Evolutionary conservation across 73 alveolate genomes (phyloP).

Genomic region (Paramecium caudatum): DNA sequence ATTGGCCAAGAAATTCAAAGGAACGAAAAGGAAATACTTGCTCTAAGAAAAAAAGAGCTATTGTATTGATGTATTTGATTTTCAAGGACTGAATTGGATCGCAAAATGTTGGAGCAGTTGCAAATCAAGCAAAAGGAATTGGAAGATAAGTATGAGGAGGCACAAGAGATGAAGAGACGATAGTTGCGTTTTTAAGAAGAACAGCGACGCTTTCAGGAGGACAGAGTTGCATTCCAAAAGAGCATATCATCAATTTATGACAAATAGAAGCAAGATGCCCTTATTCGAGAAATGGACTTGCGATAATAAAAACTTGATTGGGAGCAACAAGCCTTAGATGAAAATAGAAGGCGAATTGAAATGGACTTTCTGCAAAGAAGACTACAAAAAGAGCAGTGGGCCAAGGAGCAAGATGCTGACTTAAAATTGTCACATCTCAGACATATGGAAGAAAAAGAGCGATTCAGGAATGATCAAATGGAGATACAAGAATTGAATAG

Average conservation of each 20-base stretch:
- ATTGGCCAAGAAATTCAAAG: constrained; percentile 23
- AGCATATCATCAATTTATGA: constrained; percentile 51
- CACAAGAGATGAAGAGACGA: constrained; percentile 63
- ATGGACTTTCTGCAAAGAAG: neutral
- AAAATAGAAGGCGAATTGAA: constrained; percentile 61
- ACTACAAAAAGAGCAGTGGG: constrained; percentile 39
- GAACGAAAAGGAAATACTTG: constrained; percentile 40
- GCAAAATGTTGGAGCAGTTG: constrained; percentile 58
- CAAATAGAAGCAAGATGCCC: constrained; percentile 27
- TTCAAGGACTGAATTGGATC: constrained; percentile 57
- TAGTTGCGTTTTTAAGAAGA: constrained; percentile 34
- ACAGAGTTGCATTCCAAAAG: constrained; percentile 19
- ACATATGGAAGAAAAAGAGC: constrained; percentile 60
- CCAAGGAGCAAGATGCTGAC: constrained; percentile 68
- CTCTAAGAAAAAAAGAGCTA: constrained; percentile 51
- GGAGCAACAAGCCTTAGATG: constrained; percentile 60
- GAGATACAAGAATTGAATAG: constrained; percentile 58
- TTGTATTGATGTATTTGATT: neutral
- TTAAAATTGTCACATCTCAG: neutral
- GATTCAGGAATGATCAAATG: constrained; percentile 40
- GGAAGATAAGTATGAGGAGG: constrained; percentile 56
- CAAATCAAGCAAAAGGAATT: constrained; percentile 15
- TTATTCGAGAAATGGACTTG: constrained; percentile 42
- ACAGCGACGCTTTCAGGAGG: constrained; percentile 19
- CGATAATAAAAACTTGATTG: constrained; percentile 60